These are phyloP conservation scores for Lachancea meyersii DNA, from an alignment of 805 yeast genomes.

Conservation along the genomic window DNA sequence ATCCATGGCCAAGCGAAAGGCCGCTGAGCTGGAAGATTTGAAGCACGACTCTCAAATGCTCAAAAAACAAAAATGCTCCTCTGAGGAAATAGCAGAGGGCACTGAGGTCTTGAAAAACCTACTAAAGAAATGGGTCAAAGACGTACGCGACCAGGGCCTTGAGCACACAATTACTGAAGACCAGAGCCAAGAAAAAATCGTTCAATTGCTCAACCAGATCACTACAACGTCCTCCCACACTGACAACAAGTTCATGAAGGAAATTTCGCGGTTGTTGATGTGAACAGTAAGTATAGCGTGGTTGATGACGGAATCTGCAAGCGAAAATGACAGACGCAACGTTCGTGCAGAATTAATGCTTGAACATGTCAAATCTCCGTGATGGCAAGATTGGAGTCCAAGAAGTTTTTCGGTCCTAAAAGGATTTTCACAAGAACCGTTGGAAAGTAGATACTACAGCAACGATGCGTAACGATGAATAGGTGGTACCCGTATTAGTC, in stretches of 20 bases:
- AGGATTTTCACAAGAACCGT: background rate
- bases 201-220: conserved; percentile 16
- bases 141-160: conserved; percentile 33
- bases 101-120: conserved; percentile 43
- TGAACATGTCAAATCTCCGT: background rate
- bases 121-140: conserved; percentile 48
- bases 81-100: conserved; percentile 46
- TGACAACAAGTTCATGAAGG: conserved; percentile 8
- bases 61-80: conserved; percentile 46
- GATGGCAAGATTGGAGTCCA: too few relatives aligned
- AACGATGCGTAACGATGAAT: too few relatives aligned
- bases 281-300: background rate
- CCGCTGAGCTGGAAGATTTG: conserved; percentile 72
- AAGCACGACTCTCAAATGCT: conserved; percentile 37
- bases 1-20: conserved; percentile 92
- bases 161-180: conserved; percentile 31
- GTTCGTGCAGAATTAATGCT: background rate
- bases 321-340: background rate
- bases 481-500: too few relatives aligned
- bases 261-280: conserved; percentile 5
- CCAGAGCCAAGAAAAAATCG: conserved; percentile 26
- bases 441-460: background rate
- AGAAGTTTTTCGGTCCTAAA: background rate
- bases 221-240: conserved; percentile 1
- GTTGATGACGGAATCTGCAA: background rate